Evolutionary conservation across 1,284 basidiomycete species (phyloP).

Genomic region (Heterobasidion occidentale): DNA sequence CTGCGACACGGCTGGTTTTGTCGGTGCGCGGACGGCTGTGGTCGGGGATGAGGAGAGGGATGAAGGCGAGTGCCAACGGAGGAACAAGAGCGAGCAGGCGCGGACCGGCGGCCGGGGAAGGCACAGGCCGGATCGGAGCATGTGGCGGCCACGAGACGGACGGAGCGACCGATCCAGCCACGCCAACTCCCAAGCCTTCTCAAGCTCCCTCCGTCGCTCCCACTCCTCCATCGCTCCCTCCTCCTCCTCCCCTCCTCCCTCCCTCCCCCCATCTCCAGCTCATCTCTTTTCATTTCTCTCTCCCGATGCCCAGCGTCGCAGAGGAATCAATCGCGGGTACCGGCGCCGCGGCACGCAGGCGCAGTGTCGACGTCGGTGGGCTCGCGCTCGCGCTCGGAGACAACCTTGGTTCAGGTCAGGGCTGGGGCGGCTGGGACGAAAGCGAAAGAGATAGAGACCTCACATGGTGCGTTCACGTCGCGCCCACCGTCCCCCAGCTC

Average conservation of each 20-base stretch:
- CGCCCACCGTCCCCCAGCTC: too few species aligned
- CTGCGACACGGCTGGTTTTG: too few species aligned
- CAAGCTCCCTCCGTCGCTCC: neutral
- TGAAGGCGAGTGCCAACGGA: neutral
- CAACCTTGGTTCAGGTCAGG: slow-evolving; percentile 49
- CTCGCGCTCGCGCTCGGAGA: slow-evolving; percentile 69
- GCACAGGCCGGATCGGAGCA: neutral
- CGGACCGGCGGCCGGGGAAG: neutral
- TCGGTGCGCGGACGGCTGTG: too few species aligned
- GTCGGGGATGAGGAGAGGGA: neutral
- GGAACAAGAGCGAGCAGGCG: neutral
- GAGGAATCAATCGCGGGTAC: neutral
- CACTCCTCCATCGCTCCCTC: neutral
- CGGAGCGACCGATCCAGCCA: neutral
- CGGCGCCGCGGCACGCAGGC: slow-evolving; percentile 23
- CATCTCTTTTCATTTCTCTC: neutral
- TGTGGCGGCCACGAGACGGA: slow-evolving; percentile 1
- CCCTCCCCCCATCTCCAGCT: neutral
- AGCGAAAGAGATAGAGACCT: slow-evolving; percentile 30
- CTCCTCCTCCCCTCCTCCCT: neutral
- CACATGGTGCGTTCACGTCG: slow-evolving; percentile 39
- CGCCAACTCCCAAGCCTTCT: neutral
- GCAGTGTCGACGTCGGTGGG: slow-evolving; percentile 82
- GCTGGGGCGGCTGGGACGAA: slow-evolving; percentile 65
- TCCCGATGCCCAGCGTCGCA: neutral